Conservation (phyloP, 2,329 filamentous ascomycete genomes). For the Microcyclosporella mali region DNA sequence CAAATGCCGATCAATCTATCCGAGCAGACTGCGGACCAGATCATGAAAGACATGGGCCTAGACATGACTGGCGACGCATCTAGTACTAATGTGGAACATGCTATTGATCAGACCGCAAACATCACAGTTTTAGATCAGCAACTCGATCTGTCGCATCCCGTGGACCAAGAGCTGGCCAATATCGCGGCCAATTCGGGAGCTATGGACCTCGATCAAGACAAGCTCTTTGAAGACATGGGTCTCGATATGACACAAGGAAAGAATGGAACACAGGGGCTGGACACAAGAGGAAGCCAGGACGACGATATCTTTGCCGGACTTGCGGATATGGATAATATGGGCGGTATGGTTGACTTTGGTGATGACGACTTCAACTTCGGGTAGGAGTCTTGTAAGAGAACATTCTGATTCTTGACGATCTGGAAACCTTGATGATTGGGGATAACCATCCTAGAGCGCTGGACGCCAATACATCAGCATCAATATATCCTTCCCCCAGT, state of each 20-base stretch:
- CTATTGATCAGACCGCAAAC: conserved; percentile 18
- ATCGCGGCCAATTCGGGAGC: conserved; percentile 15
- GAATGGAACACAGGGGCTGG: conserved; percentile 19
- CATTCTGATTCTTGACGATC: too few relatives aligned
- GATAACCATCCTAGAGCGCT: too few relatives aligned
- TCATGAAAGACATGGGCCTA: conserved; percentile 33
- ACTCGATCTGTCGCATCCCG: conserved; percentile 10
- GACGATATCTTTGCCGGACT: conserved; percentile 41
- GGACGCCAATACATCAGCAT: too few relatives aligned
- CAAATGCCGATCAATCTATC: conserved; percentile 22
- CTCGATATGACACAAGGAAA: conserved; percentile 12
- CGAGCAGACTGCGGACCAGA: conserved; percentile 23
- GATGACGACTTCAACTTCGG: conserved; percentile 30
- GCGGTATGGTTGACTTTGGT: conserved; percentile 16
- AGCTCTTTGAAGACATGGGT: conserved; percentile 8
- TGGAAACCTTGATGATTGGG: too few relatives aligned
- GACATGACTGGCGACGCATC: conserved; percentile 14
- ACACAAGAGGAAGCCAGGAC: conserved; percentile 22
- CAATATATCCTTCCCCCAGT: too few relatives aligned
- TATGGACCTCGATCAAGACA: conserved; percentile 23
- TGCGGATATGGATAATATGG: conserved; percentile 29
- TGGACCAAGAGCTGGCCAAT: conserved; percentile 21
- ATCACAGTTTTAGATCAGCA: conserved; percentile 15
- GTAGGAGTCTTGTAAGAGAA: conserved; percentile 2
- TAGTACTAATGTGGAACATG: conserved; percentile 10